Conservation (phyloP, 73 alveolate species). For the Breviolum minutum region DNA sequence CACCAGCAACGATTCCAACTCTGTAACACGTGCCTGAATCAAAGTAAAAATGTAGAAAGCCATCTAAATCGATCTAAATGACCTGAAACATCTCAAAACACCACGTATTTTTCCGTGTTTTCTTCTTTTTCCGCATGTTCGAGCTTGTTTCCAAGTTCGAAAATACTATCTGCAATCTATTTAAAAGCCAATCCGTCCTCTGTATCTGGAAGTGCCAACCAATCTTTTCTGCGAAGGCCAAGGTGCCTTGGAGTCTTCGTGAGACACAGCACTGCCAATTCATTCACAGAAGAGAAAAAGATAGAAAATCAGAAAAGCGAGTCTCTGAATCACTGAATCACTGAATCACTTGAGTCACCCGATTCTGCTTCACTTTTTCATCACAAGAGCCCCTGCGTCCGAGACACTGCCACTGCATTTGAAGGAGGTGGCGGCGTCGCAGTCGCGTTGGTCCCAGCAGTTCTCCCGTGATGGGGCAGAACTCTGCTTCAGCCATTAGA, state of each 20-base stretch:
- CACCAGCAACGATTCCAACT: constrained; percentile 50
- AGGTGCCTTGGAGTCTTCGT: constrained; percentile 11
- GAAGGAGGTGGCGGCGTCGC: constrained; percentile 47
- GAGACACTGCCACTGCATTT: constrained; percentile 22
- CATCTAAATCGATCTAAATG: no score
- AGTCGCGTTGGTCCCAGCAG: constrained; percentile 90
- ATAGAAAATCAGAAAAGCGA: no score
- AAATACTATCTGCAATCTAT: no score
- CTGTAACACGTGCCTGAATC: constrained; percentile 13
- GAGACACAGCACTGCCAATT: no score
- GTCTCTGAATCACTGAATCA: no score
- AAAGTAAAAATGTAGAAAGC: background rate
- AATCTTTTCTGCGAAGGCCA: constrained; percentile 78
- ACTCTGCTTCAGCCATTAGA: constrained; percentile 86
- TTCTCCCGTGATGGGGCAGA: constrained; percentile 94
- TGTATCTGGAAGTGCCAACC: constrained; percentile 78
- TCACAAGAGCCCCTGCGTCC: background rate
- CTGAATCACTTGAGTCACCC: no score
- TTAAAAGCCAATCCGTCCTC: constrained; percentile 2
- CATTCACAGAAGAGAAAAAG: no score
- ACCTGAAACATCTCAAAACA: background rate
- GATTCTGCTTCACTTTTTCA: no score
- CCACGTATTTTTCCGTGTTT: background rate
- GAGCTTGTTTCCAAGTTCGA: background rate
- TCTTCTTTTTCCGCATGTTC: background rate